Base-by-base conservation (phyloP, 1,284 basidiomycete genomes). In the Boletus sp. region DNA sequence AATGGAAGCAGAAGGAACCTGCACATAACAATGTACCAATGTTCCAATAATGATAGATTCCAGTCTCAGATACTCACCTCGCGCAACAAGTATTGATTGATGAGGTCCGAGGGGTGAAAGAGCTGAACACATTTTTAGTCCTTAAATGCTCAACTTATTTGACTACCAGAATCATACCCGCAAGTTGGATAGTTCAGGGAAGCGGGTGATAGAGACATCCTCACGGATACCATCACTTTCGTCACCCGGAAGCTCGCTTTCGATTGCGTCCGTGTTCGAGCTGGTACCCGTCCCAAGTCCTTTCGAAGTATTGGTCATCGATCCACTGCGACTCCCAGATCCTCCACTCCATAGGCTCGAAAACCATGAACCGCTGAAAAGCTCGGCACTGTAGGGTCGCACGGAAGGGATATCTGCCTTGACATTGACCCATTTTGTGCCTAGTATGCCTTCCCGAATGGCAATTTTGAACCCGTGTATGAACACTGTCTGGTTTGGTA, bases 391-490 rank as follows among this genome's bases (percentile, higher is more conserved):
- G 11, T 36, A 13, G 11, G 52, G 35, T 36, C 46, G 54, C 18
- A 43, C 55, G 5, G 56, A 37, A 31, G 63, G 57, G 16, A 50
- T 13, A 24, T 51, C 55, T 13, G 33, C 53, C 27, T 43, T 56
- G 33, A 61, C 63, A 7, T 36, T 48, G 20, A 64, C 42, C 27
- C 37, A 13, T 39, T 57, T 60, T 35, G 7, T 43, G 24, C 56
- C 37, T 1, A 67, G 20, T 44, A 61, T 44, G 2, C 56, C 43
- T 20, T 60, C 48, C 27, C 56, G 47, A 20, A 57, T 4, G 16
- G 63, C 50, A 24, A 65, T 56, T 35, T 67, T 65, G 58, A 58
- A 65, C 22, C 63, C 67, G 2, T 55, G 53, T 27, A 68, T 67
- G 37, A 63, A 69, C 9, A 69, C 31, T 0, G 53, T 51, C 24